phyloP scores from a whole-genome alignment of 345 rosid genomes.

The Aquilaria yunnanensis region DNA sequence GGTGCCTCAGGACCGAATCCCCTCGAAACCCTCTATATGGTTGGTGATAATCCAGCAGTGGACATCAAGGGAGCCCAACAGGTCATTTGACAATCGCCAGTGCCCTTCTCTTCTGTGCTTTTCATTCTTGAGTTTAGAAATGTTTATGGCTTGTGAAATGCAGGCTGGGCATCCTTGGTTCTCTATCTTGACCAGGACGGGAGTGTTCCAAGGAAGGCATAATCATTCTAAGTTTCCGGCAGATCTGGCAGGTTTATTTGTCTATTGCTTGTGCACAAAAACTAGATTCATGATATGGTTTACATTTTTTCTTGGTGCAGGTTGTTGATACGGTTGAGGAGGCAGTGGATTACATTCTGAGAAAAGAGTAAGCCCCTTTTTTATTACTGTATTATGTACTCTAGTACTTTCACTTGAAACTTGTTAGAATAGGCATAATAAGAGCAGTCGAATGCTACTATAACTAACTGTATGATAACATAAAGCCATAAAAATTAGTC shows the following conservation, averaged over 20 bases:
- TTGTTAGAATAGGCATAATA: too few species aligned
- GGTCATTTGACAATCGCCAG: constrained; percentile 1
- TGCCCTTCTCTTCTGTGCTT: not conserved
- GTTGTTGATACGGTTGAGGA: constrained; percentile 44
- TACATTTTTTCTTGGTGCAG: constrained; percentile 13
- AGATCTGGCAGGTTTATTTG: constrained; percentile 29
- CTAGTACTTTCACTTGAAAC: too few species aligned
- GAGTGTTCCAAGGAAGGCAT: constrained; percentile 31
- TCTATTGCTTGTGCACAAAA: not conserved
- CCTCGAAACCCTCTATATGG: constrained; percentile 36
- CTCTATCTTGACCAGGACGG: constrained; percentile 41
- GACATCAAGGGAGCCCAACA: constrained; percentile 39
- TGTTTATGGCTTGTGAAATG: not conserved
- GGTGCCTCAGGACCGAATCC: constrained; percentile 8
- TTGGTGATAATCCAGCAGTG: constrained; percentile 42
- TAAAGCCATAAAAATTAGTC: too few species aligned
- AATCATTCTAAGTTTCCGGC: constrained; percentile 36
- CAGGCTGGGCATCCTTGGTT: constrained; percentile 49
- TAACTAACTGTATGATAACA: too few species aligned
- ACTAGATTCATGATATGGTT: not conserved
- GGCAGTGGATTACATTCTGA: constrained; percentile 41
- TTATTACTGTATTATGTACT: too few species aligned
- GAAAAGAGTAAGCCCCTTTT: constrained; percentile 14
- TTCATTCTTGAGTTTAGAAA: not conserved
- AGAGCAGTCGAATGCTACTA: too few species aligned